These are phyloP conservation scores for Komagataella mondaviorum DNA, from an alignment of 805 yeast genomes.

Conservation along the genomic window DNA sequence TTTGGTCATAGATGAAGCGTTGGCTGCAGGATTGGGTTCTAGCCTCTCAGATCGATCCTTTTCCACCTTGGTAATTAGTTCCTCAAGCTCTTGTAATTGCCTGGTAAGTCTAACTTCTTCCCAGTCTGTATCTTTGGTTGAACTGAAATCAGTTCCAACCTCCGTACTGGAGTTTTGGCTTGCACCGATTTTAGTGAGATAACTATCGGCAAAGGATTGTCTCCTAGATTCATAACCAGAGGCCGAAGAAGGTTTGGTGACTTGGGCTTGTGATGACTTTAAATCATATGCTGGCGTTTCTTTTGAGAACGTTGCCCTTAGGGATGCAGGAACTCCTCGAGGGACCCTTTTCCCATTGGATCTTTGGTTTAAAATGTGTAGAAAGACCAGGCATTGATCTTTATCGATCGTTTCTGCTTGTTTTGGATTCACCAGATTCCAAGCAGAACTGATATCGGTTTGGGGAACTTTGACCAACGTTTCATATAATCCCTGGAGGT, in stretches of 20 bases:
- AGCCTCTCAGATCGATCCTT: conserved; percentile 25
- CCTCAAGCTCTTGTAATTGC: conserved; percentile 64
- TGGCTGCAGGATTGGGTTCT: conserved; percentile 8
- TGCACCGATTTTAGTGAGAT: conserved; percentile 45
- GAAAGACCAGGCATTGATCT: conserved; percentile 80
- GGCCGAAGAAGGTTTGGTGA: conserved; percentile 5
- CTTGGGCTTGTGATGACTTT: conserved; percentile 34
- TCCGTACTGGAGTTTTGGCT: conserved; percentile 15
- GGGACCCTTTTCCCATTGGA: conserved; percentile 73
- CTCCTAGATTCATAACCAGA: conserved; percentile 8
- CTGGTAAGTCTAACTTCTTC: conserved; percentile 45
- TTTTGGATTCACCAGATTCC: conserved; percentile 92
- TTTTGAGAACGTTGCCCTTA: conserved; percentile 84
- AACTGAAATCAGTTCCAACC: conserved; percentile 61
- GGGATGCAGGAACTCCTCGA: conserved; percentile 83
- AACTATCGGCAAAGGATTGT: conserved; percentile 37
- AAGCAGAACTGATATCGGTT: conserved; percentile 77
- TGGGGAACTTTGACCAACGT: conserved; percentile 65
- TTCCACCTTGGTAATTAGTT: conserved; percentile 43
- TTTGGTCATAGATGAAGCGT: conserved; percentile 18
- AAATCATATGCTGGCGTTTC: conserved; percentile 65
- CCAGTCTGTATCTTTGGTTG: conserved; percentile 79
- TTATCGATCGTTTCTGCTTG: conserved; percentile 79
- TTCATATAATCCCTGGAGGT: conserved; percentile 54
- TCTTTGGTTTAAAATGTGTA: conserved; percentile 86